Evolutionary conservation across 1,284 basidiomycete species (phyloP).

Genomic region (Volvariella surrecta): DNA sequence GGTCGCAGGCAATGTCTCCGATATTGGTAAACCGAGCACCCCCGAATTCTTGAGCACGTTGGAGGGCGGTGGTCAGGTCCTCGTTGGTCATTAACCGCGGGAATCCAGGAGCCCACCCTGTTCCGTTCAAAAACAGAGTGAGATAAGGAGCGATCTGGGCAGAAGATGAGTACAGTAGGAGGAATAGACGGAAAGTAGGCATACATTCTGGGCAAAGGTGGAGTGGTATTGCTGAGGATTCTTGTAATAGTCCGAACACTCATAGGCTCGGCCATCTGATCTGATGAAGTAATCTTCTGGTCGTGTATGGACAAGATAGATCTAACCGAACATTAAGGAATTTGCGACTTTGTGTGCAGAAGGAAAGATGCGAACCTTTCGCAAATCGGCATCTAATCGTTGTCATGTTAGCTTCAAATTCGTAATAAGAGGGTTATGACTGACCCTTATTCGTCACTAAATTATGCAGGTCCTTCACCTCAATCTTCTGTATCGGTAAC

Average conservation of each 20-base stretch:
- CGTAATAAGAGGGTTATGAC: slow-evolving; percentile 3
- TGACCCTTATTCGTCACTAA: slow-evolving; percentile 46
- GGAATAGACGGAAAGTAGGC: slow-evolving; percentile 8
- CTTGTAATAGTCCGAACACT: slow-evolving; percentile 64
- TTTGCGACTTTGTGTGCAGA: too few species aligned
- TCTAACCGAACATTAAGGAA: slow-evolving; percentile 25
- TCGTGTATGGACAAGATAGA: slow-evolving; percentile 73
- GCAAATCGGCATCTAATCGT: slow-evolving; percentile 39
- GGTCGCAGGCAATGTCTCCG: slow-evolving; percentile 83
- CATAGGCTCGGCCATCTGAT: slow-evolving; percentile 46
- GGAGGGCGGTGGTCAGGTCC: slow-evolving; percentile 48
- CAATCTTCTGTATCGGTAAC: slow-evolving; percentile 56
- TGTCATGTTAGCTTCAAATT: too few species aligned
- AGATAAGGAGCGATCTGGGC: slow-evolving; percentile 82
- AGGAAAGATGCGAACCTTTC: slow-evolving; percentile 16
- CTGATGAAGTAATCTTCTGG: slow-evolving; percentile 64
- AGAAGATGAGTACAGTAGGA: not conserved
- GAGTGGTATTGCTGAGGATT: slow-evolving; percentile 61
- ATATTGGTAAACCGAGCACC: slow-evolving; percentile 57
- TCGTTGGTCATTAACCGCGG: slow-evolving; percentile 72
- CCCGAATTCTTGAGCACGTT: slow-evolving; percentile 38
- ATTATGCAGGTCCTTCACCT: slow-evolving; percentile 45
- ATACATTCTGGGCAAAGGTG: slow-evolving; percentile 60
- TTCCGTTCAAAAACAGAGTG: slow-evolving; percentile 78
- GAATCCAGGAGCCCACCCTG: slow-evolving; percentile 72